Evolutionary conservation across 192 early-diverging fungal genomes (phyloP).

Genomic region (Helicostylum pulchrum): DNA sequence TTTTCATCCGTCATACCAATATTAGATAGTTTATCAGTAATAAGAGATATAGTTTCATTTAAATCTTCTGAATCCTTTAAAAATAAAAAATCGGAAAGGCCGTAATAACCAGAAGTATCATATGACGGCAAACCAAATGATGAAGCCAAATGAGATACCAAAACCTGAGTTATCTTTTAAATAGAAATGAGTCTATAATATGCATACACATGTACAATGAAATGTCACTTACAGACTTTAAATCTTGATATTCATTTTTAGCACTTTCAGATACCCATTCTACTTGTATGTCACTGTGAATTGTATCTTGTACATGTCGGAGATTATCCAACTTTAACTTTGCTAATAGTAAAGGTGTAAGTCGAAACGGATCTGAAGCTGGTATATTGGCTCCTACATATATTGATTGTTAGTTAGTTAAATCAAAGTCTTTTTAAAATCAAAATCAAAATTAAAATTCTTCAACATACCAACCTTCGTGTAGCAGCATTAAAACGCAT

Average conservation of each 20-base stretch:
- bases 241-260: conserved; percentile 19
- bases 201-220: too few species aligned
- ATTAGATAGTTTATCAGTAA: conserved; percentile 11
- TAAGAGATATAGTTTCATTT: conserved; percentile 11
- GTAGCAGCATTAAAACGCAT: conserved; percentile 30
- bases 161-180: conserved; percentile 23
- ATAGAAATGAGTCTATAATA: too few species aligned
- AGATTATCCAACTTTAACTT: conserved; percentile 33
- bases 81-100: conserved; percentile 22
- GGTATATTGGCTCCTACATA: conserved; percentile 30
- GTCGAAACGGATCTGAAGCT: conserved; percentile 34
- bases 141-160: conserved; percentile 23
- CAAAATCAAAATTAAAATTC: neutral
- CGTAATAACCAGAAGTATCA: conserved; percentile 1
- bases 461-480: conserved; percentile 17
- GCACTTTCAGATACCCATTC: conserved; percentile 5
- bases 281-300: neutral
- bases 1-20: conserved; percentile 12
- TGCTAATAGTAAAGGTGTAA: conserved; percentile 33
- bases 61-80: conserved; percentile 13
- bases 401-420: neutral
- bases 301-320: conserved; percentile 8
- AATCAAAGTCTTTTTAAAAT: neutral
- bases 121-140: conserved; percentile 6
- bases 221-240: conserved; percentile 24